Evolutionary conservation across 495 filamentous ascomycete genomes (phyloP), one percentile per base, ranked within the genome.

Genomic region (Beverwykella pulmonaria): DNA sequence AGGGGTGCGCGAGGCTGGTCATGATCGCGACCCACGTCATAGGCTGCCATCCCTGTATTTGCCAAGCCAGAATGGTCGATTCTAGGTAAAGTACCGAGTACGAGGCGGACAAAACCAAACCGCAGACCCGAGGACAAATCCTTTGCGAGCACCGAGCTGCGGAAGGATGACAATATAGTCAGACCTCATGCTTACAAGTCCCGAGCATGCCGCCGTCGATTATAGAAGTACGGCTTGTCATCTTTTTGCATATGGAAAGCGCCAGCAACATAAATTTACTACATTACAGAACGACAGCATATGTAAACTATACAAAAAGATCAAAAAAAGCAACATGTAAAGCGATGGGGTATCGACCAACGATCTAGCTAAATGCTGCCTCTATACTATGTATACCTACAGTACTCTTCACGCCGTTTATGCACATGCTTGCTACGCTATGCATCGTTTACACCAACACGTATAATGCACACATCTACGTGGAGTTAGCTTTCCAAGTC

Each of bases 381-480:
- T n/a, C n/a, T n/a, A n/a, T n/a, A n/a, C n/a, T n/a, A n/a, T n/a
- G n/a, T n/a, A n/a, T n/a, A n/a, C n/a, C n/a, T n/a, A n/a, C n/a
- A n/a, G n/a, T 12, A 34, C 32, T 12, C 32, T 34, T 34, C 32
- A 34, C 32, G 32, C 12, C 32, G 32, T 6, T 12, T 34, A 34
- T 34, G 32, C 32, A 34, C 32, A 34, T 34, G 12, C 12, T 34
- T 34, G 5, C 8, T 44, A 44, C 39, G 17, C 17, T 14, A 12
- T 44, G 17, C 6, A n/a, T 39, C 29, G n/a, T 48, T 39, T 59
- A 59, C 39, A 64, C 61, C 10, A 64, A 39, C 1, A 64, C 61
- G 22, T 64, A 74, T 14, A 74, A 53, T 8, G 72, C 72, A 55
- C 72, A 74, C 66, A 74, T 74, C 71, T 73, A 41, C 23, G 23